These are phyloP conservation scores for Cladophialophora psammophila DNA, from an alignment of 2,329 filamentous ascomycete species.

Conservation along the genomic window DNA sequence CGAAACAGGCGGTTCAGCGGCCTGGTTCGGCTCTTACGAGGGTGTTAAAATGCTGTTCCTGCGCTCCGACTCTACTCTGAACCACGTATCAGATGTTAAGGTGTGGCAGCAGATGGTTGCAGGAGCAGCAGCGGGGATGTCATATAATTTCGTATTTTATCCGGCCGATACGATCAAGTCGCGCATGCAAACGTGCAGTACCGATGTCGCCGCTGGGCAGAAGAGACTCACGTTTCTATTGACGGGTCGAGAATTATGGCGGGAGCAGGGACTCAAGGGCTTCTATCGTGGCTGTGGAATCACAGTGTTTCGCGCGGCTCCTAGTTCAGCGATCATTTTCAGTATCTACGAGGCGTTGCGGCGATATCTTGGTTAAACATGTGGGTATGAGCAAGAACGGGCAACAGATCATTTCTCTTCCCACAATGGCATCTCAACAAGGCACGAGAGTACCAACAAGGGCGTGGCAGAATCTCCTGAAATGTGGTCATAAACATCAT, in stretches of 20 bases:
- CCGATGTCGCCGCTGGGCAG: constrained; percentile 13
- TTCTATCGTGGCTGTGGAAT: constrained; percentile 96
- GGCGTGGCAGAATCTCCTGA: neutral
- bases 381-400: neutral
- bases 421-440: neutral
- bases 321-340: constrained; percentile 98
- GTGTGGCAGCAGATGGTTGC: constrained; percentile 87
- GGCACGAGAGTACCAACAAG: neutral
- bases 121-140: constrained; percentile 86
- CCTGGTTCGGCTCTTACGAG: constrained; percentile 95
- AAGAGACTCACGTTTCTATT: constrained; percentile 70
- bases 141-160: constrained; percentile 97
- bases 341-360: constrained; percentile 91
- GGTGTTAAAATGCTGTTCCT: constrained; percentile 76
- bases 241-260: constrained; percentile 76
- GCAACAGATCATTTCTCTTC: neutral
- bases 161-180: constrained; percentile 98
- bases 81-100: constrained; percentile 59
- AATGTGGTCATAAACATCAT: neutral
- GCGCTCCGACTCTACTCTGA: constrained; percentile 55
- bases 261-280: constrained; percentile 78
- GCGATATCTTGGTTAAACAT: constrained; percentile 61
- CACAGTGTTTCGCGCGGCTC: constrained; percentile 84
- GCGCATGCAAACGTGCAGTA: constrained; percentile 79
- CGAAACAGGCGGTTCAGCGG: constrained; percentile 89